phyloP scores from a whole-genome alignment of 2,329 filamentous ascomycete genomes.

The Aureobasidium mangrovei region DNA sequence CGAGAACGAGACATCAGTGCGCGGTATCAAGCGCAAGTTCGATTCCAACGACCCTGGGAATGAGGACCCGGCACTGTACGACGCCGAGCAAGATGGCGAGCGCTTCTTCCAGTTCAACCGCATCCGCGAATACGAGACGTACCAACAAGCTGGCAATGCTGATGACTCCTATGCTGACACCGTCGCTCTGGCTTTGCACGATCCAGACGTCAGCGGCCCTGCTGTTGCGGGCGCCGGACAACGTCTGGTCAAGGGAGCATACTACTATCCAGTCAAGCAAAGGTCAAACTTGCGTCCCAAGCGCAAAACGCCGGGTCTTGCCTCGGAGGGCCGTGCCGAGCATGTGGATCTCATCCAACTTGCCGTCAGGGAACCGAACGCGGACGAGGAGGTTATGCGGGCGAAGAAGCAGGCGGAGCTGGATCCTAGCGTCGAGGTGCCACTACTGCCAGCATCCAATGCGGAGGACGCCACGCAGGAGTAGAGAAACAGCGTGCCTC shows the following conservation, averaged over 20 bases:
- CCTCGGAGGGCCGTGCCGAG: conserved; percentile 33
- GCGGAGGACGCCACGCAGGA: neutral
- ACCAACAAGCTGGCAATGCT: conserved; percentile 42
- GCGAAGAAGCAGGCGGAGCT: conserved; percentile 20
- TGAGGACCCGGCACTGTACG: conserved; percentile 45
- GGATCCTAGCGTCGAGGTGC: conserved; percentile 13
- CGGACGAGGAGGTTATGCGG: conserved; percentile 41
- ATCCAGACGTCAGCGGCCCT: conserved; percentile 33
- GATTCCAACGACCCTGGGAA: conserved; percentile 44
- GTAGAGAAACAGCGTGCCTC: no score
- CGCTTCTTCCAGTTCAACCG: conserved; percentile 47
- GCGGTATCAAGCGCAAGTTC: conserved; percentile 48
- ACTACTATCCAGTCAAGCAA: conserved; percentile 53
- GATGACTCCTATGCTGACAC: conserved; percentile 46
- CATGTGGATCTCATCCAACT: conserved; percentile 47
- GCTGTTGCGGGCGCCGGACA: conserved; percentile 29
- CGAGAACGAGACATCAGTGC: conserved; percentile 38
- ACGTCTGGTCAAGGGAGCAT: conserved; percentile 44
- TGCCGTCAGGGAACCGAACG: conserved; percentile 41
- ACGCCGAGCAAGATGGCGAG: conserved; percentile 28
- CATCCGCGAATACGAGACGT: conserved; percentile 53
- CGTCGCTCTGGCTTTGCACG: conserved; percentile 50
- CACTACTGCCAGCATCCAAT: neutral
- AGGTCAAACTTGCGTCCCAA: conserved; percentile 44
- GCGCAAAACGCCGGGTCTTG: conserved; percentile 34